Conservation (phyloP, 768 basidiomycete species). For the Boletus rubescentipes region DNA sequence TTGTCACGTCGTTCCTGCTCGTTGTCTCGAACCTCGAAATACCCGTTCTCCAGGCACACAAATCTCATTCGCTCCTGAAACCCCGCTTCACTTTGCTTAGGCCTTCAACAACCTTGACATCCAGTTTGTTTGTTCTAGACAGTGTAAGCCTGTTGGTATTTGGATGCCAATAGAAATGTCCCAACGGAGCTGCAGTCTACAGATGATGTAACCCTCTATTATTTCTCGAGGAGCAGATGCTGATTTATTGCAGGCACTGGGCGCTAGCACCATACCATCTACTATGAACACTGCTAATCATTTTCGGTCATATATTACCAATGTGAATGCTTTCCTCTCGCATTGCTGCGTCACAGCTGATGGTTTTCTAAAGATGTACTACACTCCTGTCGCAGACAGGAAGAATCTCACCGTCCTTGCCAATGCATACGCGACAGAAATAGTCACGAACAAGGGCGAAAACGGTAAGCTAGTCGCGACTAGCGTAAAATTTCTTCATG, state of each 20-base stretch:
- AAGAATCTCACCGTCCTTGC: background rate
- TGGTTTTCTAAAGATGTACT: background rate
- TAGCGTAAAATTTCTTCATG: background rate
- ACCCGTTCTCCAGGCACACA: background rate
- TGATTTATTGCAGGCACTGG: background rate
- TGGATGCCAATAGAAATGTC: background rate
- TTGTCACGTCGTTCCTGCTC: slow-evolving; percentile 1
- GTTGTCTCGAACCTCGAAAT: background rate
- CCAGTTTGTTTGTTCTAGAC: background rate
- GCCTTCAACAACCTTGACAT: background rate
- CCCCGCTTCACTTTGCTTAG: background rate
- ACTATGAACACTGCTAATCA: background rate
- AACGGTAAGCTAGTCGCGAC: background rate
- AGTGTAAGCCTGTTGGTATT: background rate
- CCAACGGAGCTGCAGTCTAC: background rate
- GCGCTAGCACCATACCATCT: background rate
- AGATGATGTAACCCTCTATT: background rate
- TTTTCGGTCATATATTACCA: slow-evolving; percentile 1
- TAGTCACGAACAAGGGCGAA: background rate
- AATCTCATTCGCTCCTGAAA: background rate
- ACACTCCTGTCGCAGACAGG: background rate
- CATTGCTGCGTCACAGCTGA: background rate
- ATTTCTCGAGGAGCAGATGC: background rate
- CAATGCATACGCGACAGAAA: background rate
- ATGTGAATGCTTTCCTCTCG: background rate